phyloP scores from a whole-genome alignment of 2,329 filamentous ascomycete genomes.

The Cytospora chrysosperma region DNA sequence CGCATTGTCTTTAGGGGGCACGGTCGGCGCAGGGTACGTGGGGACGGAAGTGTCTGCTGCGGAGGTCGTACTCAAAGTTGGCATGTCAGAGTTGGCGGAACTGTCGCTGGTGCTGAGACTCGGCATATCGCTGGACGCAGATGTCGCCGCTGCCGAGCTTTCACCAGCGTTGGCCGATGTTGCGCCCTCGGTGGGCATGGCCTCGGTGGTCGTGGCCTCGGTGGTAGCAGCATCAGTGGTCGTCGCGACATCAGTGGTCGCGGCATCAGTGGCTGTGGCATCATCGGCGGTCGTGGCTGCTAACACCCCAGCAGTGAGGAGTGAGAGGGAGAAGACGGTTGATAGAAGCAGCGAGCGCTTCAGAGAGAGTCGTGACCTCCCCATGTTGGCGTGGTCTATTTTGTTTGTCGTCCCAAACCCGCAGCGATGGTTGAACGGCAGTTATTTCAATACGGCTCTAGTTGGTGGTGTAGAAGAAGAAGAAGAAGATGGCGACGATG shows the following conservation, averaged over 20 bases:
- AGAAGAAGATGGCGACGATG: too few relatives aligned
- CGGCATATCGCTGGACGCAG: slow-evolving; percentile 18
- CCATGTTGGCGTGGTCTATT: slow-evolving; percentile 29
- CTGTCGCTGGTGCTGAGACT: slow-evolving; percentile 15
- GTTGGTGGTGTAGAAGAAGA: too few relatives aligned
- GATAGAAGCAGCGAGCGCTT: slow-evolving; percentile 36
- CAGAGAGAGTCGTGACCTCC: slow-evolving; percentile 31
- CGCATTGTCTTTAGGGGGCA: slow-evolving; percentile 80
- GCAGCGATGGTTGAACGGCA: background rate
- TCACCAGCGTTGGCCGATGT: slow-evolving; percentile 11
- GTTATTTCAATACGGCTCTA: background rate
- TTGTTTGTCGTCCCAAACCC: background rate
- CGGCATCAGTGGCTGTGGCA: slow-evolving; percentile 7
- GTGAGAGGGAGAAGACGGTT: slow-evolving; percentile 28
- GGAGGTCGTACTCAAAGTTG: slow-evolving; percentile 28
- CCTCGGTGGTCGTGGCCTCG: slow-evolving; percentile 13
- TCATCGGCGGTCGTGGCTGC: slow-evolving; percentile 27
- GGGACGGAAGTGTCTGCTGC: slow-evolving; percentile 37
- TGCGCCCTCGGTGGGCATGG: slow-evolving; percentile 9
- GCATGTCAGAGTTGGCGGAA: slow-evolving; percentile 17
- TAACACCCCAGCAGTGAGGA: slow-evolving; percentile 30
- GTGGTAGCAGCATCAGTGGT: too few relatives aligned
- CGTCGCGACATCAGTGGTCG: too few relatives aligned
- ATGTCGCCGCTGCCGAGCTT: slow-evolving; percentile 5
- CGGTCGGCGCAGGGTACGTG: slow-evolving; percentile 68